A percentile compares a stretch with the other conserved stretches of the same genome.
phyloP scores from a whole-genome alignment of 192 early-diverging fungal genomes.

The Chytriomyces hyalinus region DNA sequence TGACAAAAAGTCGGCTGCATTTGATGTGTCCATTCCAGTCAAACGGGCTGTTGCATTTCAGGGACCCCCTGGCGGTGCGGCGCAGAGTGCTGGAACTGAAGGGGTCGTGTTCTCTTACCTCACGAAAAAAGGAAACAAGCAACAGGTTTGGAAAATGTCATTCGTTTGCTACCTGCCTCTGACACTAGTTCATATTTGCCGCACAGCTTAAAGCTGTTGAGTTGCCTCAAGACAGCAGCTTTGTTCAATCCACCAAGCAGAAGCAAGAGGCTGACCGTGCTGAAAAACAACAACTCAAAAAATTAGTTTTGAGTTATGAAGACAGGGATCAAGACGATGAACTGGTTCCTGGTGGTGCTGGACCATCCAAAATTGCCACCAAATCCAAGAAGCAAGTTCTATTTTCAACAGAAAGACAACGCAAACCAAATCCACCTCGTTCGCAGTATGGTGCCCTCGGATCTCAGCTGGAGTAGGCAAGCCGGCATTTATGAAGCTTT shows the following conservation, averaged over 20 bases:
- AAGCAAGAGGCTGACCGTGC: constrained; percentile 88
- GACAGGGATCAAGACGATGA: constrained; percentile 64
- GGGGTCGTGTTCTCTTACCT: constrained; percentile 80
- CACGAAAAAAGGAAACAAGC: constrained; percentile 85
- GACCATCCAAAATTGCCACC: not conserved
- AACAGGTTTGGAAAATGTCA: constrained; percentile 54
- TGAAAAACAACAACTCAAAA: constrained; percentile 89
- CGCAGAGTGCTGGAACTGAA: constrained; percentile 33
- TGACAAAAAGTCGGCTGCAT: constrained; percentile 74
- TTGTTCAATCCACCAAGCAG: constrained; percentile 79
- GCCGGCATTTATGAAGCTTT: no score
- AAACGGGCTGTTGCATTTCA: constrained; percentile 31
- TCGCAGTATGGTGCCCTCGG: not conserved
- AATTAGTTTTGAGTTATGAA: constrained; percentile 90
- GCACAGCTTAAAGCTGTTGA: constrained; percentile 72
- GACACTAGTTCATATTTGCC: constrained; percentile 5
- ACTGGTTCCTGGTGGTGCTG: not conserved
- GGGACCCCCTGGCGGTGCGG: constrained; percentile 9
- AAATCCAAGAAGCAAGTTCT: not conserved
- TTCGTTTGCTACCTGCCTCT: not conserved
- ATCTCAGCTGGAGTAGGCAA: not conserved
- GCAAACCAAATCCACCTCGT: not conserved
- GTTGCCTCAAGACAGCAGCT: constrained; percentile 77
- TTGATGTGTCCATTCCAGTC: constrained; percentile 92
- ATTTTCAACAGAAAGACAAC: not conserved